Conservation (phyloP, 75 land plant genomes). For the Pinus taeda region DNA sequence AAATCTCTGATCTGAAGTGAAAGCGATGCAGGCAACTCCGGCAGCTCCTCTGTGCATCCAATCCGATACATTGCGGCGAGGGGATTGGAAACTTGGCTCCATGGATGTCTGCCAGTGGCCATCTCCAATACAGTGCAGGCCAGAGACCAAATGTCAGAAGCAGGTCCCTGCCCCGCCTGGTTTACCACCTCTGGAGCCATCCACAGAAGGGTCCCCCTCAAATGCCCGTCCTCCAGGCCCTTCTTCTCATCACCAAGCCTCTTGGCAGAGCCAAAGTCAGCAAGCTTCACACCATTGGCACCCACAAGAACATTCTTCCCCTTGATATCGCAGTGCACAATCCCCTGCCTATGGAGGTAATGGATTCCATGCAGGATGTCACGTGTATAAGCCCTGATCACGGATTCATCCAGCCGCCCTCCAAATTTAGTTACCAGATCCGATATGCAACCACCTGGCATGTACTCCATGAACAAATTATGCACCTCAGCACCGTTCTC, state of each 20-base stretch:
- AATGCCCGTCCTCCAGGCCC: not conserved
- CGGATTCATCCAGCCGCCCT: slow-evolving; percentile 26
- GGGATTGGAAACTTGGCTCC: slow-evolving; percentile 25
- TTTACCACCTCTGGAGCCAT: slow-evolving; percentile 79
- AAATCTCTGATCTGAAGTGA: slow-evolving; percentile 53
- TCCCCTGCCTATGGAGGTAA: slow-evolving; percentile 40
- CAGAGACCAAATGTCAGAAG: slow-evolving; percentile 70
- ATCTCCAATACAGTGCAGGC: slow-evolving; percentile 80
- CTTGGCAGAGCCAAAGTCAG: slow-evolving; percentile 84
- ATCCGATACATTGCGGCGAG: slow-evolving; percentile 28
- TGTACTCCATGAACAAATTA: slow-evolving; percentile 45
- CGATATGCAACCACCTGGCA: slow-evolving; percentile 47
- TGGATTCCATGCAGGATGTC: slow-evolving; percentile 37
- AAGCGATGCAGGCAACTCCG: slow-evolving; percentile 30
- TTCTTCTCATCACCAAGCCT: slow-evolving; percentile 1
- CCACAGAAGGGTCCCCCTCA: slow-evolving; percentile 65
- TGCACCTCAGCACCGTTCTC: slow-evolving; percentile 18
- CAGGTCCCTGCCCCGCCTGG: slow-evolving; percentile 33
- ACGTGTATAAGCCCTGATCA: slow-evolving; percentile 28
- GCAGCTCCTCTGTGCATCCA: slow-evolving; percentile 45
- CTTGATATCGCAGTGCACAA: slow-evolving; percentile 78
- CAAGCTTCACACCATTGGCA: slow-evolving; percentile 48
- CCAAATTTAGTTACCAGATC: slow-evolving; percentile 15
- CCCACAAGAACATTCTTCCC: slow-evolving; percentile 65
- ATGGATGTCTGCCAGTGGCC: slow-evolving; percentile 49